These are phyloP conservation scores for Lachnellula occidentalis DNA, from an alignment of 2,329 filamentous ascomycete species.

Conservation along the genomic window DNA sequence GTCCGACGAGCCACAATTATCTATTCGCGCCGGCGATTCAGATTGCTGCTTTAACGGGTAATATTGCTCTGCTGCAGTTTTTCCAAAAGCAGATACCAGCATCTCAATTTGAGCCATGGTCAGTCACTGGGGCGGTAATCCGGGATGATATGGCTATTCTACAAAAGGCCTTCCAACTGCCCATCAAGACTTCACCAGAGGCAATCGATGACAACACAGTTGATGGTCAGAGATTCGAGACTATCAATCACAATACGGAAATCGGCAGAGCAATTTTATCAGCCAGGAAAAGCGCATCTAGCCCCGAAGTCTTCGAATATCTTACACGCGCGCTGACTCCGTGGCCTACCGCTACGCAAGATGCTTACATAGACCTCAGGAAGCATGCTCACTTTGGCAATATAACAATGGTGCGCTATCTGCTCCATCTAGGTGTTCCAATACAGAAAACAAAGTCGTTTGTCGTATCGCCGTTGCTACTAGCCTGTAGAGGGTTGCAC, in stretches of 20 bases:
- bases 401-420: not conserved
- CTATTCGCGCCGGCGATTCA: slow-evolving; percentile 1
- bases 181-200: not conserved
- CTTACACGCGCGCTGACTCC: not conserved
- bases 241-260: not conserved
- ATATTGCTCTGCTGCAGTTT: not conserved
- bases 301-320: slow-evolving; percentile 3
- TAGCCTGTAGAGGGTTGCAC: not conserved
- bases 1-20: not conserved
- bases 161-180: not conserved
- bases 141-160: not conserved
- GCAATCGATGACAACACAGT: not conserved
- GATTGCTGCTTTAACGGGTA: not conserved
- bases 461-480: not conserved
- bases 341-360: not conserved
- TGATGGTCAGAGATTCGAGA: not conserved
- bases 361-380: not conserved
- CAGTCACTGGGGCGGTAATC: not conserved
- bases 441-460: not conserved
- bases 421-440: not conserved
- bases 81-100: not conserved
- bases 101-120: not conserved
- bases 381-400: not conserved
- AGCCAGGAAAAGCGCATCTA: slow-evolving; percentile 1
- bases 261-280: not conserved